Evolutionary conservation across 176 grass and related monocot genomes (phyloP).

Genomic region (Raddia guianensis): DNA sequence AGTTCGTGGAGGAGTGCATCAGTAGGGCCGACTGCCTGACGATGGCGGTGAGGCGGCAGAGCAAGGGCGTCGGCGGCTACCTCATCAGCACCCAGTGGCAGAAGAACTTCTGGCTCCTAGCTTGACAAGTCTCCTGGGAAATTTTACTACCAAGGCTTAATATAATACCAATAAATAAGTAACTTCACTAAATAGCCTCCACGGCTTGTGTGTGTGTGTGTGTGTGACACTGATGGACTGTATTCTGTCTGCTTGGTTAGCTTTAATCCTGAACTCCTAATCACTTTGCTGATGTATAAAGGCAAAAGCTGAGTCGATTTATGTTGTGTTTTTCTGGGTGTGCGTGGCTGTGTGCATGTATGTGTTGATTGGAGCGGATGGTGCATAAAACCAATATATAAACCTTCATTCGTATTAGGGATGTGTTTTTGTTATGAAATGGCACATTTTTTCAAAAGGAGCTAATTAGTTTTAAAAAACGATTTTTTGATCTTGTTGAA

Average conservation of each 20-base stretch:
- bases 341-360: neutral
- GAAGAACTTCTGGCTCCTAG: constrained; percentile 98
- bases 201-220: neutral
- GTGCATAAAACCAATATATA: constrained; percentile 6
- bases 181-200: constrained; percentile 11
- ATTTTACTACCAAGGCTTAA: constrained; percentile 7
- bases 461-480: too few relatives aligned
- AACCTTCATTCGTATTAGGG: neutral
- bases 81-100: constrained; percentile 90
- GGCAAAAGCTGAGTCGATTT: constrained; percentile 26
- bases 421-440: constrained; percentile 20
- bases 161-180: constrained; percentile 29
- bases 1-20: constrained; percentile 88
- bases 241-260: constrained; percentile 17
- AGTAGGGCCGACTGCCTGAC: constrained; percentile 80
- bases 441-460: too few relatives aligned
- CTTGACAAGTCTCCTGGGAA: constrained; percentile 38
- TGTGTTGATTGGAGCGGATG: neutral
- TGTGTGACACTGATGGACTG: neutral
- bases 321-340: neutral
- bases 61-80: constrained; percentile 85
- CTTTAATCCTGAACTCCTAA: neutral
- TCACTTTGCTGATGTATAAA: constrained; percentile 42
- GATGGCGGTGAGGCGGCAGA: constrained; percentile 78
- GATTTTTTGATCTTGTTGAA: neutral